phyloP scores from a whole-genome alignment of 106 monocot species.

The Xerophyta viscosa region DNA sequence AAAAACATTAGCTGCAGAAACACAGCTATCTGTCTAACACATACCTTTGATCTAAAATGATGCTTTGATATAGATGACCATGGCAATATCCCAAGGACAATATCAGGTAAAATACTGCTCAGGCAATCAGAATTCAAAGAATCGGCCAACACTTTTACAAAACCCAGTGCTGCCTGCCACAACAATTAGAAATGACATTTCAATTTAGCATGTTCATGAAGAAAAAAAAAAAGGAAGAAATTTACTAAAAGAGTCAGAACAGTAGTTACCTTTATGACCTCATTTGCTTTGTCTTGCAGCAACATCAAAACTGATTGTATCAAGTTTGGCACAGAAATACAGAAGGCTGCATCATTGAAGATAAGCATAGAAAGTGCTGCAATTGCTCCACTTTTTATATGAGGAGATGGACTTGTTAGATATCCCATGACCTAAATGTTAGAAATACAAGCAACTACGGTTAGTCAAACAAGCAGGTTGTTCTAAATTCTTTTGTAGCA shows the following conservation, averaged over 20 bases:
- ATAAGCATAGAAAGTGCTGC: slow-evolving; percentile 88
- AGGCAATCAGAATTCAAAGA: slow-evolving; percentile 45
- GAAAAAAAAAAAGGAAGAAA: slow-evolving; percentile 3
- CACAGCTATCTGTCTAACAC: neutral
- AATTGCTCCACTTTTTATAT: slow-evolving; percentile 94
- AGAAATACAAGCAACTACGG: too few species aligned
- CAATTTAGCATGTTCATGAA: neutral
- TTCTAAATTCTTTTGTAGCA: too few species aligned
- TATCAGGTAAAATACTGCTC: slow-evolving; percentile 42
- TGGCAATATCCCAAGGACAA: slow-evolving; percentile 65
- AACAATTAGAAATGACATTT: neutral
- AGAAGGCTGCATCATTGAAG: slow-evolving; percentile 62
- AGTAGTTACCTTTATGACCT: slow-evolving; percentile 90
- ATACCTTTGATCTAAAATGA: slow-evolving; percentile 92
- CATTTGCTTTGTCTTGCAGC: slow-evolving; percentile 66
- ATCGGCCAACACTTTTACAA: slow-evolving; percentile 78
- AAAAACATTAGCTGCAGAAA: too few species aligned
- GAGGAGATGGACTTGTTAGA: slow-evolving; percentile 84
- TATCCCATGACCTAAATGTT: slow-evolving; percentile 96
- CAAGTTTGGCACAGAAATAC: slow-evolving; percentile 63
- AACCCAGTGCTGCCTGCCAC: slow-evolving; percentile 78
- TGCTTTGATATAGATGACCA: slow-evolving; percentile 84
- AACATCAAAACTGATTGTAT: slow-evolving; percentile 72
- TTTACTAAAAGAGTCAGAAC: too few species aligned
- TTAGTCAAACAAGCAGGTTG: too few species aligned